These are phyloP conservation scores for Helianthus tuberosus DNA, from an alignment of 129 eudicot species.

Conservation along the genomic window DNA sequence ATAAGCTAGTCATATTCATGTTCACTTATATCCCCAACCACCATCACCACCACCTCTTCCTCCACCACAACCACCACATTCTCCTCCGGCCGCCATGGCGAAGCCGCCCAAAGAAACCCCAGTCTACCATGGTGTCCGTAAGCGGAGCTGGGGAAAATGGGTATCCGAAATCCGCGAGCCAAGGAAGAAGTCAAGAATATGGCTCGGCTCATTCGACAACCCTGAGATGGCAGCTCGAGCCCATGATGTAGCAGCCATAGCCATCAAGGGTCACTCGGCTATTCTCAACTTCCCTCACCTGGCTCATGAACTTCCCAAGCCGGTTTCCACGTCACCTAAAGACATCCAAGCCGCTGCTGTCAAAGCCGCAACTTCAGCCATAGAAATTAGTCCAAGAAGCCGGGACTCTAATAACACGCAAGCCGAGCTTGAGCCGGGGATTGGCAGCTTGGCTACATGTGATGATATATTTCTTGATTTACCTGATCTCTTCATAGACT, in stretches of 20 bases:
- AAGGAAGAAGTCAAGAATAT: conserved; percentile 28
- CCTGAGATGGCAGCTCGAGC: conserved; percentile 34
- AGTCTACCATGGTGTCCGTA: conserved; percentile 27
- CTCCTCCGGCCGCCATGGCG: too few species aligned
- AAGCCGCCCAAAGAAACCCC: neutral
- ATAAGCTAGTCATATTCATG: neutral
- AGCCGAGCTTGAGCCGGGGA: conserved; percentile 8
- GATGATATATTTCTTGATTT: conserved; percentile 26
- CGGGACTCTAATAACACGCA: neutral
- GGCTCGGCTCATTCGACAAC: conserved; percentile 31
- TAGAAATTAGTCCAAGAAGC: conserved; percentile 11
- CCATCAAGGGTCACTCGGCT: conserved; percentile 28
- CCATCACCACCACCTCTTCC: neutral
- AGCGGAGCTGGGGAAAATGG: conserved; percentile 33
- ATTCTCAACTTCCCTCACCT: conserved; percentile 32
- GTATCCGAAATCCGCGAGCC: conserved; percentile 30
- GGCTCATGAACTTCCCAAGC: conserved; percentile 23
- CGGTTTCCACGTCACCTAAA: conserved; percentile 18
- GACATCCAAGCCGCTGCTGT: conserved; percentile 27
- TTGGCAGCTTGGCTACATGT: neutral
- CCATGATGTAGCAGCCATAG: conserved; percentile 31
- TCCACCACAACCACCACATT: neutral
- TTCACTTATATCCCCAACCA: neutral
- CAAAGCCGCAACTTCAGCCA: conserved; percentile 18
- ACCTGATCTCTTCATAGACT: conserved; percentile 24